These are phyloP conservation scores for Ilyonectria robusta DNA, from an alignment of 2,329 filamentous ascomycete species.

Conservation along the genomic window DNA sequence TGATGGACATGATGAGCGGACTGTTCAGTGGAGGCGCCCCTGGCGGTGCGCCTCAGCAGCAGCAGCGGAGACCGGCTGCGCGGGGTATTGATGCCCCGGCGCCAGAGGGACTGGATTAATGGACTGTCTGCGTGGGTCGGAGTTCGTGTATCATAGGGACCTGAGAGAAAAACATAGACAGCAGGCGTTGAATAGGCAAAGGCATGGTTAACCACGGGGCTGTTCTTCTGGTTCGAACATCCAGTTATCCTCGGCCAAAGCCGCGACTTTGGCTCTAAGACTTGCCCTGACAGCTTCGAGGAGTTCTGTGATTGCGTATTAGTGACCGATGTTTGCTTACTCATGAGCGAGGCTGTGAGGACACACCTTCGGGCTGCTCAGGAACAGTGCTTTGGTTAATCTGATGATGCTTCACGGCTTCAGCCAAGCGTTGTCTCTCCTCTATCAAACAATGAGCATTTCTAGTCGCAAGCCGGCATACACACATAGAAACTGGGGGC, in stretches of 20 bases:
- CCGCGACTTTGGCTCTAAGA: slow-evolving; percentile 79
- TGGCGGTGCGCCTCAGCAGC: slow-evolving; percentile 56
- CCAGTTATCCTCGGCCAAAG: slow-evolving; percentile 88
- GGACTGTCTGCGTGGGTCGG: slow-evolving; percentile 14
- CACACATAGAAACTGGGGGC: background rate
- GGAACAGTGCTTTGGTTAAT: slow-evolving; percentile 68
- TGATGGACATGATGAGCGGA: slow-evolving; percentile 98
- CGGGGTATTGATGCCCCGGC: slow-evolving; percentile 64
- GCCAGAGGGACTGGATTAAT: slow-evolving; percentile 72
- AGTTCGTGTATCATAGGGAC: slow-evolving; percentile 45
- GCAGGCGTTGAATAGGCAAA: slow-evolving; percentile 44
- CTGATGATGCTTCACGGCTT: slow-evolving; percentile 74
- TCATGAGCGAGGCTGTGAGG: background rate
- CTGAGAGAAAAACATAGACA: slow-evolving; percentile 44
- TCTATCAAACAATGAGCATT: slow-evolving; percentile 54
- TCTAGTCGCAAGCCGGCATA: background rate
- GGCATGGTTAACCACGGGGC: slow-evolving; percentile 51
- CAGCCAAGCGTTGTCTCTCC: slow-evolving; percentile 72
- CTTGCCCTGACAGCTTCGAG: slow-evolving; percentile 79
- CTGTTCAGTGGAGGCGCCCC: slow-evolving; percentile 85
- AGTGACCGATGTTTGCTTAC: slow-evolving; percentile 23
- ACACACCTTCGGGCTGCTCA: slow-evolving; percentile 76
- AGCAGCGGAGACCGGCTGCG: slow-evolving; percentile 59
- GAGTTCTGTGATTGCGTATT: slow-evolving; percentile 67
- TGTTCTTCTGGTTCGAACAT: slow-evolving; percentile 84